Evolutionary conservation across 2,329 filamentous ascomycete genomes (phyloP).

Genomic region (Phialophora chinensis): DNA sequence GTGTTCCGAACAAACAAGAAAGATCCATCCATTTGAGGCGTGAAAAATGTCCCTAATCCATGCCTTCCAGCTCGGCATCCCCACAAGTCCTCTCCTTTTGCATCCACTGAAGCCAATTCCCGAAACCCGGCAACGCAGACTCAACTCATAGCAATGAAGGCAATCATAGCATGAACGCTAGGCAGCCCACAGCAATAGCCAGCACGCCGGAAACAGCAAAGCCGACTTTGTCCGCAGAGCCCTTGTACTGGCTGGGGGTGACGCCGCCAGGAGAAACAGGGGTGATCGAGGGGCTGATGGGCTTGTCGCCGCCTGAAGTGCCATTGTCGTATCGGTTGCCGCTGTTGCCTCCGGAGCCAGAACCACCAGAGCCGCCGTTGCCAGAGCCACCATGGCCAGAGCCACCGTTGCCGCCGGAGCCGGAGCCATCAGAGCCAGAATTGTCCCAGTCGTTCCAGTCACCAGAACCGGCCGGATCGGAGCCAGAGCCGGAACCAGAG

Average conservation of each 20-base stretch:
- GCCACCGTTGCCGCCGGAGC: too few species aligned
- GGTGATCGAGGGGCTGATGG: conserved; percentile 27
- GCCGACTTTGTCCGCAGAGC: conserved; percentile 15
- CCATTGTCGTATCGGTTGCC: conserved; percentile 12
- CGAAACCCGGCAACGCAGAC: background rate
- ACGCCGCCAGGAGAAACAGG: conserved; percentile 15
- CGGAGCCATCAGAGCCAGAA: too few species aligned
- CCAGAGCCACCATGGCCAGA: background rate
- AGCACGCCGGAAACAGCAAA: conserved; percentile 29
- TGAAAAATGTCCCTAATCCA: background rate
- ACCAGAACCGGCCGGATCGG: conserved; percentile 6
- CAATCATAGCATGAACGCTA: conserved; percentile 30
- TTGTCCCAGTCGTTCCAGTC: too few species aligned
- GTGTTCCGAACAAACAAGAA: conserved; percentile 18
- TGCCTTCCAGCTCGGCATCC: background rate
- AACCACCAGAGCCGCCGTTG: background rate
- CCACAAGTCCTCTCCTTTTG: background rate
- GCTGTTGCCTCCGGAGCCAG: conserved; percentile 22
- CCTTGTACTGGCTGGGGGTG: conserved; percentile 7
- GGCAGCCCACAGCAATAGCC: conserved; percentile 27
- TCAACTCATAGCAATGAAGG: background rate
- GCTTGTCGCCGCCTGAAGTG: conserved; percentile 16
- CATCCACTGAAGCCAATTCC: background rate
- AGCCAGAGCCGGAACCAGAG: conserved; percentile 12
- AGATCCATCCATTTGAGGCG: conserved; percentile 7